A percentile compares a stretch with the other conserved stretches of the same genome.
Conservation (phyloP, 1,284 basidiomycete species). For the Ustilago loliicola region DNA sequence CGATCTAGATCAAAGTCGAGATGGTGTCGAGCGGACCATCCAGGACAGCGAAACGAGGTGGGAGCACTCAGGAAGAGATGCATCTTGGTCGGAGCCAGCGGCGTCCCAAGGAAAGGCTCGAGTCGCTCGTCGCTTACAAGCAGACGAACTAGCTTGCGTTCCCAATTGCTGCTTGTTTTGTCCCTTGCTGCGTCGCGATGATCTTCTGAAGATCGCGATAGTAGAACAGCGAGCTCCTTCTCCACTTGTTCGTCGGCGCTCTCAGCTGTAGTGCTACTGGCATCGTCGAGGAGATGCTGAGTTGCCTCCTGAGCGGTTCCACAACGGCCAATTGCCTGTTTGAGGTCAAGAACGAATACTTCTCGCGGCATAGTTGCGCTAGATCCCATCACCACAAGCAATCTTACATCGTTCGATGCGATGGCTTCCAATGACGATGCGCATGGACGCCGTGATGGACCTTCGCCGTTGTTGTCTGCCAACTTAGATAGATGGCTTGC, state of each 20-base stretch:
- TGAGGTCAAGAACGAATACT: constrained; percentile 36
- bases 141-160: constrained; percentile 56
- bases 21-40: constrained; percentile 53
- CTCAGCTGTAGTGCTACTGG: not conserved
- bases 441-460: constrained; percentile 21
- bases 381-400: constrained; percentile 41
- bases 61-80: constrained; percentile 53
- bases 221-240: not conserved
- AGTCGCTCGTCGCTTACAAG: constrained; percentile 38
- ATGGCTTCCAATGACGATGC: not conserved
- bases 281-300: not conserved
- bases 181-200: constrained; percentile 30
- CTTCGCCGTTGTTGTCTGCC: constrained; percentile 31
- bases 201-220: constrained; percentile 11
- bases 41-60: constrained; percentile 36
- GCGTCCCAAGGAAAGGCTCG: constrained; percentile 20
- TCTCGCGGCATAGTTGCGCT: constrained; percentile 40
- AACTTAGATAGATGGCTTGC: constrained; percentile 9
- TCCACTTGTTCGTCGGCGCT: not conserved
- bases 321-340: constrained; percentile 24
- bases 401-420: constrained; percentile 17
- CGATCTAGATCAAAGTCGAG: constrained; percentile 38
- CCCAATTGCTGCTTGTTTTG: constrained; percentile 52
- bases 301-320: not conserved
- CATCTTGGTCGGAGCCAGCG: constrained; percentile 35